These are phyloP conservation scores for Neopestalotiopsis rosae DNA, from an alignment of 2,329 filamentous ascomycete species.

Conservation along the genomic window DNA sequence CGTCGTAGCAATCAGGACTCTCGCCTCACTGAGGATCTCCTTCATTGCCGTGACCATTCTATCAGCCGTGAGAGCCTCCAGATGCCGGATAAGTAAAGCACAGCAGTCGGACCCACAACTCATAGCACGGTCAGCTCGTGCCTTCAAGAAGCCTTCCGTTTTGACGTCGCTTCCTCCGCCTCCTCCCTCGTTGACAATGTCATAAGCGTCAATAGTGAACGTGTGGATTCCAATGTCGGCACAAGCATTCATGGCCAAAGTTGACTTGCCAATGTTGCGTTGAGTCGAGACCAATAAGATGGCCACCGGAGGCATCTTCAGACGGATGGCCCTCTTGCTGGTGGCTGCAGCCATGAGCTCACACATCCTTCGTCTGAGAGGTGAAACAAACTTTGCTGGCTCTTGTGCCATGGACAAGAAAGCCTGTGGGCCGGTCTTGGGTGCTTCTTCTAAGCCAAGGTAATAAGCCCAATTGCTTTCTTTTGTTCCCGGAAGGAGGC, in stretches of 20 bases:
- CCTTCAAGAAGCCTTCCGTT: constrained; percentile 88
- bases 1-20: constrained; percentile 90
- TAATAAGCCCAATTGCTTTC: constrained; percentile 90
- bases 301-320: constrained; percentile 86
- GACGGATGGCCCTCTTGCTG: constrained; percentile 82
- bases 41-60: constrained; percentile 85
- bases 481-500: constrained; percentile 76
- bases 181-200: constrained; percentile 90
- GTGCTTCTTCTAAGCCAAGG: constrained; percentile 74
- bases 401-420: constrained; percentile 49
- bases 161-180: constrained; percentile 90
- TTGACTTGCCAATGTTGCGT: constrained; percentile 90
- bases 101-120: constrained; percentile 86
- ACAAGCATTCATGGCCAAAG: constrained; percentile 76
- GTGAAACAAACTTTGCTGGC: constrained; percentile 57
- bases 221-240: constrained; percentile 89
- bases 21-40: constrained; percentile 78
- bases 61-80: constrained; percentile 90
- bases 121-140: constrained; percentile 85
- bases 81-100: constrained; percentile 83
- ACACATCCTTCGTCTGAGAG: constrained; percentile 73
- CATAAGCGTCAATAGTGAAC: constrained; percentile 88
- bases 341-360: constrained; percentile 89
- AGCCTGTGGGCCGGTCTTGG: constrained; percentile 51
- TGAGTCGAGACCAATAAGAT: constrained; percentile 91